These are phyloP conservation scores for Rhododendron vialii DNA, from an alignment of 148 eudicot species.

Conservation along the genomic window DNA sequence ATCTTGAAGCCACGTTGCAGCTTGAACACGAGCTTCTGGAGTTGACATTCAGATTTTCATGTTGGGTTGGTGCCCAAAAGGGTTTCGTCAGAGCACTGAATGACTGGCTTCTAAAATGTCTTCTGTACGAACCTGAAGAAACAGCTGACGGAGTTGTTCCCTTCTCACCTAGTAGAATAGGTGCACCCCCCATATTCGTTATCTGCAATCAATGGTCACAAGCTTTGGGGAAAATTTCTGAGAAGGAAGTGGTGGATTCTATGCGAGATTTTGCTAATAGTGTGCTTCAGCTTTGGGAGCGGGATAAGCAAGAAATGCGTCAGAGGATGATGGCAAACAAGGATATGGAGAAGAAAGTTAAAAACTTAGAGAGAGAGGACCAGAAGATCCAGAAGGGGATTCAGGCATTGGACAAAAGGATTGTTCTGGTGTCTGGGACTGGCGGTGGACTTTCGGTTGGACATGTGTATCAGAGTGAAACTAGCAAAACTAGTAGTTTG, in stretches of 20 bases:
- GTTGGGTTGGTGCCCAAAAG: conserved; percentile 79
- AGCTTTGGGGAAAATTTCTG: conserved; percentile 67
- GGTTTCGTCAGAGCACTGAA: conserved; percentile 68
- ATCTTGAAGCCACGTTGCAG: conserved; percentile 65
- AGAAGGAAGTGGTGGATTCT: conserved; percentile 72
- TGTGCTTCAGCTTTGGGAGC: conserved; percentile 71
- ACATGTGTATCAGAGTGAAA: conserved; percentile 83
- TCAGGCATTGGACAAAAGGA: conserved; percentile 66
- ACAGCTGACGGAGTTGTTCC: conserved; percentile 84
- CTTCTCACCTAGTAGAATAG: conserved; percentile 83
- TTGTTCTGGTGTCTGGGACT: conserved; percentile 42
- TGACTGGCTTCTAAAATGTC: conserved; percentile 77
- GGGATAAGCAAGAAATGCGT: conserved; percentile 69
- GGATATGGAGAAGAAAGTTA: conserved; percentile 68
- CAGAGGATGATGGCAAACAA: conserved; percentile 53
- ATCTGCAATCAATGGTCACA: conserved; percentile 88
- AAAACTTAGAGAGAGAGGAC: conserved; percentile 71
- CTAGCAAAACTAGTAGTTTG: conserved; percentile 57
- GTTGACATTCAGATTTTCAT: conserved; percentile 71
- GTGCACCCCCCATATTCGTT: conserved; percentile 86
- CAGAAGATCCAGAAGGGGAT: conserved; percentile 73
- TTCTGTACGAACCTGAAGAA: conserved; percentile 65
- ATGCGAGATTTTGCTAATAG: conserved; percentile 62
- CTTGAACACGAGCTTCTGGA: conserved; percentile 70
- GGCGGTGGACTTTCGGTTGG: conserved; percentile 41